Conservation (phyloP, 768 basidiomycete genomes). For the Plicaturopsis crispa region DNA sequence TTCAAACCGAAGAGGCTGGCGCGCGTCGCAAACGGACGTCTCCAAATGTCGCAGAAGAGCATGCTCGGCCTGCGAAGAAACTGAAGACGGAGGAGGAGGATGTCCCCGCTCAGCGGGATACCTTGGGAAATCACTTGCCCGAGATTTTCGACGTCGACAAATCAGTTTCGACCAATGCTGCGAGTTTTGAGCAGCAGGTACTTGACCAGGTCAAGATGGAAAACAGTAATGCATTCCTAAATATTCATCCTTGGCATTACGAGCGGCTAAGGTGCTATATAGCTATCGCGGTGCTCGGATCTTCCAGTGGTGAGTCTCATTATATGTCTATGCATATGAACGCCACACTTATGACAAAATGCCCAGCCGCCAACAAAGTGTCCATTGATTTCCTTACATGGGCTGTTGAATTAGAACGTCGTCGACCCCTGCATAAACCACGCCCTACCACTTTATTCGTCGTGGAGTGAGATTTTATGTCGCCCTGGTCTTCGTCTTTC, state of each 20-base stretch:
- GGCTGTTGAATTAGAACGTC: slow-evolving; percentile 17
- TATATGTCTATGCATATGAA: neutral
- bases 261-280: slow-evolving; percentile 1
- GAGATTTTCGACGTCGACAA: slow-evolving; percentile 22
- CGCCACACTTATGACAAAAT: neutral
- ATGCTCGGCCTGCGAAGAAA: slow-evolving; percentile 1
- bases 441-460: slow-evolving; percentile 22
- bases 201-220: slow-evolving; percentile 23
- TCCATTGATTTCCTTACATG: slow-evolving; percentile 20
- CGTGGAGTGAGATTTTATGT: slow-evolving; percentile 19
- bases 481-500: neutral
- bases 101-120: slow-evolving; percentile 15
- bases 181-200: slow-evolving; percentile 14
- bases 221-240: slow-evolving; percentile 23
- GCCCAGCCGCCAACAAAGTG: slow-evolving; percentile 19
- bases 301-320: slow-evolving; percentile 17
- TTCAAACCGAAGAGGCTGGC: neutral
- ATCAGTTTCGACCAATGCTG: slow-evolving; percentile 8
- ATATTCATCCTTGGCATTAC: slow-evolving; percentile 1
- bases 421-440: slow-evolving; percentile 5
- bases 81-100: neutral
- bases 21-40: slow-evolving; percentile 4
- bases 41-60: slow-evolving; percentile 1
- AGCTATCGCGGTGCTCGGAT: slow-evolving; percentile 28
- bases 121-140: slow-evolving; percentile 26